phyloP scores from a whole-genome alignment of 2,329 filamentous ascomycete species.

The Nectriaceae sp. region DNA sequence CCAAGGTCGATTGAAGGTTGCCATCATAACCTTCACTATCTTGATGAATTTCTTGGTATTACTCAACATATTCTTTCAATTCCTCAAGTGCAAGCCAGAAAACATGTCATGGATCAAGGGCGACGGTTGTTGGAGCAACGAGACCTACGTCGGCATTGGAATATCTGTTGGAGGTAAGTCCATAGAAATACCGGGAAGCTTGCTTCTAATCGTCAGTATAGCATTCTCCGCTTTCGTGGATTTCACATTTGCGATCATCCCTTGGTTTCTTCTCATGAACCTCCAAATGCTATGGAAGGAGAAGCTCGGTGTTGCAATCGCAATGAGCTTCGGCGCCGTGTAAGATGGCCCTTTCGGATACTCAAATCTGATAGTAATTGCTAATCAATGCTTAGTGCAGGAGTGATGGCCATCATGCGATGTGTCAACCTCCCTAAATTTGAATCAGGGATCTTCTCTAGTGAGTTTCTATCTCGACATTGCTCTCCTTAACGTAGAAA shows the following conservation, averaged over 20 bases:
- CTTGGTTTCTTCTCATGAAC: conserved; percentile 12
- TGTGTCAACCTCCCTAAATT: neutral
- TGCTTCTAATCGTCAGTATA: neutral
- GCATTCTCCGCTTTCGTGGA: conserved; percentile 12
- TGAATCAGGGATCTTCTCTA: neutral
- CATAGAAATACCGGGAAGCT: neutral
- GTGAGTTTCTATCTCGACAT: neutral
- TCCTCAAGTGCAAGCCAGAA: neutral
- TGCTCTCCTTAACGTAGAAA: neutral
- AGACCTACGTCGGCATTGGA: neutral
- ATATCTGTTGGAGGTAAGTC: neutral
- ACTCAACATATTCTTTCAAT: neutral
- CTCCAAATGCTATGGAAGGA: conserved; percentile 11
- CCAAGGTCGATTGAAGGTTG: neutral
- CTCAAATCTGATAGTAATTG: neutral
- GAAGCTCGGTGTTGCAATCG: conserved; percentile 12
- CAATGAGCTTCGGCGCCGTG: conserved; percentile 14
- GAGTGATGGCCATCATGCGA: neutral
- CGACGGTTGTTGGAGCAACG: neutral
- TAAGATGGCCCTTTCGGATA: neutral
- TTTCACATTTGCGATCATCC: conserved; percentile 9
- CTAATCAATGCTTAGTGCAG: neutral
- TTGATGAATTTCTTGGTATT: neutral
- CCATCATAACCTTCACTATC: neutral
- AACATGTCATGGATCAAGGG: neutral